Conservation (phyloP, 2,329 filamentous ascomycete species). For the Penicillium aurantiogriseum region DNA sequence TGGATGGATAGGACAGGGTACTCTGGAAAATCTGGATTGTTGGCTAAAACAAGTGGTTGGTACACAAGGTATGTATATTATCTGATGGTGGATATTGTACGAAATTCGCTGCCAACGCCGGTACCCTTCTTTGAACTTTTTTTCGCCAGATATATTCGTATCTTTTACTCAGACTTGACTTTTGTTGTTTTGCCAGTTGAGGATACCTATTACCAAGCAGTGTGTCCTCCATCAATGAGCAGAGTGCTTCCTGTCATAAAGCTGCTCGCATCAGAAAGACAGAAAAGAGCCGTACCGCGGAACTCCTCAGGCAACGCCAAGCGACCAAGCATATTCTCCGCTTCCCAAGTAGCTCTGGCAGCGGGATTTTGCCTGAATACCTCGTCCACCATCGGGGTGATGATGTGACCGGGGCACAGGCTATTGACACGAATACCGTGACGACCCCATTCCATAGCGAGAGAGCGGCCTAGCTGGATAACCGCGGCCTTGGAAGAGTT, state of each 20-base stretch:
- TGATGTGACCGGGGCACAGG: conserved; percentile 54
- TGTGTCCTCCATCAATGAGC: conserved; percentile 70
- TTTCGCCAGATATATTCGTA: not conserved
- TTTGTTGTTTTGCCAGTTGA: not conserved
- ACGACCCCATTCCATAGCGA: conserved; percentile 55
- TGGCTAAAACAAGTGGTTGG: not conserved
- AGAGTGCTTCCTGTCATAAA: conserved; percentile 71
- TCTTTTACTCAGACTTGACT: not conserved
- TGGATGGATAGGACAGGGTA: not conserved
- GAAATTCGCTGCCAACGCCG: not conserved
- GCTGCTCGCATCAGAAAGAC: conserved; percentile 65
- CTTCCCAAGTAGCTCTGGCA: conserved; percentile 43
- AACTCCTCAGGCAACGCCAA: conserved; percentile 58
- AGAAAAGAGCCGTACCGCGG: conserved; percentile 65
- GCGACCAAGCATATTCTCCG: conserved; percentile 53
- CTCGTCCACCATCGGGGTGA: conserved; percentile 73
- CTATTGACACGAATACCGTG: conserved; percentile 55
- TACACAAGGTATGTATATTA: not conserved
- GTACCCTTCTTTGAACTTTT: not conserved
- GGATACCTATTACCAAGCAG: conserved; percentile 39
- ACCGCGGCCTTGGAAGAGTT: conserved; percentile 57
- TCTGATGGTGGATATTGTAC: not conserved
- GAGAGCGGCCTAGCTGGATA: conserved; percentile 51
- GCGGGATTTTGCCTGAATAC: conserved; percentile 76
- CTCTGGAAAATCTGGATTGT: not conserved